phyloP scores from a whole-genome alignment of 345 rosid genomes.

The Gossypium ekmanianum region DNA sequence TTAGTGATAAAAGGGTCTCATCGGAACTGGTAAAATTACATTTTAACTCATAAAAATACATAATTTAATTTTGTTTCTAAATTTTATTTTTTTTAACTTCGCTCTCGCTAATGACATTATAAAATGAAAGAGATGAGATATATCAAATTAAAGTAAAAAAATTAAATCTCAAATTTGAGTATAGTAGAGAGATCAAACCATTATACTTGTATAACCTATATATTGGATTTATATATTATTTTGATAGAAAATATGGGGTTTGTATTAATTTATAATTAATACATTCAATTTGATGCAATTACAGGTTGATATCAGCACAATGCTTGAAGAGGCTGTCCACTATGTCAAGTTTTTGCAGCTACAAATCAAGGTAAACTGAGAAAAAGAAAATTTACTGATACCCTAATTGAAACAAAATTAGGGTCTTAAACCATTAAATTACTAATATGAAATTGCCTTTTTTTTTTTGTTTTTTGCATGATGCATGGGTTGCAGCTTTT shows the following conservation, averaged over 20 bases:
- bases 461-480: not conserved
- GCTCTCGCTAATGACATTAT: no score
- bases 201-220: not conserved
- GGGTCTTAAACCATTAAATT: not conserved
- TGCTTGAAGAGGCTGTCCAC: slow-evolving; percentile 93
- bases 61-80: no score
- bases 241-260: not conserved
- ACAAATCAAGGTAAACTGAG: slow-evolving; percentile 65
- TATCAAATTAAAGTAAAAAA: no score
- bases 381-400: not conserved
- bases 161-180: no score
- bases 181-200: not conserved
- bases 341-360: slow-evolving; percentile 90
- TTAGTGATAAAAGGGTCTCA: no score
- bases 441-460: not conserved
- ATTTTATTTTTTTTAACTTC: no score
- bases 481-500: slow-evolving; percentile 51
- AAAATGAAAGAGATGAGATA: no score
- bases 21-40: no score
- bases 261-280: not conserved
- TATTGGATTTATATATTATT: not conserved
- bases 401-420: not conserved
- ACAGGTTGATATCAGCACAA: slow-evolving; percentile 80
- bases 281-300: not conserved
- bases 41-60: no score